Conservation (phyloP, 495 filamentous ascomycete genomes). For the Aspergillus mulundensis region DNA sequence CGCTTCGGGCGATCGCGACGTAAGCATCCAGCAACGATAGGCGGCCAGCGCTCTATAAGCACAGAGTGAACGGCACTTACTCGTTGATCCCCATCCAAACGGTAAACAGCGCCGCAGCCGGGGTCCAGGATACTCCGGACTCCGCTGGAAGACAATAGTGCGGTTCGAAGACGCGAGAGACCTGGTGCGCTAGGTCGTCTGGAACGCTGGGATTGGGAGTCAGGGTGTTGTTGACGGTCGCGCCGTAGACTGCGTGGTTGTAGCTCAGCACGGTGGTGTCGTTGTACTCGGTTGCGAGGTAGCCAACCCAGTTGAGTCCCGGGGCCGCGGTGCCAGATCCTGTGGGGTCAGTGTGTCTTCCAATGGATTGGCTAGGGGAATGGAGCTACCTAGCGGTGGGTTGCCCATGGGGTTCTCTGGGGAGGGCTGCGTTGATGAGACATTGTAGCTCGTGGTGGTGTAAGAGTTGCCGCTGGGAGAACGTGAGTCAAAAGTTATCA, state of each 20-base stretch:
- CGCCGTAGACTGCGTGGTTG: conserved; percentile 67
- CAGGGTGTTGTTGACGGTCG: conserved; percentile 60
- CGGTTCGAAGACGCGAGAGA: background rate
- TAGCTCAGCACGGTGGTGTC: conserved; percentile 55
- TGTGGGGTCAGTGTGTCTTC: background rate
- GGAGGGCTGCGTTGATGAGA: conserved; percentile 50
- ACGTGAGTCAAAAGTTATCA: too few species aligned
- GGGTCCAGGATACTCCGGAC: conserved; percentile 43
- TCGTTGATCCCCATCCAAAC: conserved; percentile 74
- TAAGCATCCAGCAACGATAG: too few species aligned
- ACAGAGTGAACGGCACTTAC: background rate
- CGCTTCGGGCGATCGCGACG: background rate
- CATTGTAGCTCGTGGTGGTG: conserved; percentile 57
- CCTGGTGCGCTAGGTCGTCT: conserved; percentile 4
- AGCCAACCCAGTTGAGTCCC: conserved; percentile 67
- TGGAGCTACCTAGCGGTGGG: conserved; percentile 31
- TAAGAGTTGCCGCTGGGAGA: conserved; percentile 54
- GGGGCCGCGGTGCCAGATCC: conserved; percentile 37
- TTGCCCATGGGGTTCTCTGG: conserved; percentile 64
- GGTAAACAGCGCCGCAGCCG: conserved; percentile 53
- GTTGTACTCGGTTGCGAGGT: conserved; percentile 61
- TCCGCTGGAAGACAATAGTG: background rate
- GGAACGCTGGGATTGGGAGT: conserved; percentile 24
- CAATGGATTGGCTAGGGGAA: background rate
- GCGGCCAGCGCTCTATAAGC: too few species aligned